Base-by-base conservation (phyloP, 352 stramenopile genomes). In the Phytophthora capsici region DNA sequence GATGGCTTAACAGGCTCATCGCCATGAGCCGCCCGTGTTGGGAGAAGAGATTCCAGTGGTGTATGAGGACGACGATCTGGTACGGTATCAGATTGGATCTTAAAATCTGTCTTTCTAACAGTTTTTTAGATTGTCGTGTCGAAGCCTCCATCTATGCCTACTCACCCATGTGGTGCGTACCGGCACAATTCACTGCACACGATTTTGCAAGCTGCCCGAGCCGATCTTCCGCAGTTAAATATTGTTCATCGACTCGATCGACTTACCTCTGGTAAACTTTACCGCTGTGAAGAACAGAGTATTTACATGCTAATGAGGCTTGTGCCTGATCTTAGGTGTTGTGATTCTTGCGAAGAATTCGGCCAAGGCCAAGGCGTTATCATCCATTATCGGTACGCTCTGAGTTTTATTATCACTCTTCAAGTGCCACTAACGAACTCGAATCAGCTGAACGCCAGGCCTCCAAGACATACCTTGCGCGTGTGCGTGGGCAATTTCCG, bases 201-300 rank as follows among this genome's bases (percentile, higher is more conserved):
- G 30, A 96, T 96, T 45, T 22, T 96, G 20, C 75, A 88, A 53
- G 72, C 82, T 49, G 82, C 68, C 52, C 84, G 93, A 9, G 81
- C 84, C 1, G 79, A 96, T 55, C 69, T 96, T 36, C 67, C 71
- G 7, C 58, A 82, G 53, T 75, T 98, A 17, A 81, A 94, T 62
- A 91, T 98, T 44, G 93, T 99, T 45, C 95, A 99, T 80, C 95
- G 97, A 16, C 81, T 99, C 13, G 96, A 99, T 82, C 85, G 95
- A 13, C 84, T 99, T 30, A 99, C 97, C 14, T 98, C 94, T 14
- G 97, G 97, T 74, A 67, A 25, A 25, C 23, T 52, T 9, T 3
- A 34, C 28, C 28, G 28, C 28, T 34, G 9, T 9, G 8, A 4
- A 14, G 9, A 14, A 14, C 25, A 34, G 9, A 34, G 28, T 34